Evolutionary conservation across 441 rosid species (phyloP).

Genomic region (Gossypium lobatum): DNA sequence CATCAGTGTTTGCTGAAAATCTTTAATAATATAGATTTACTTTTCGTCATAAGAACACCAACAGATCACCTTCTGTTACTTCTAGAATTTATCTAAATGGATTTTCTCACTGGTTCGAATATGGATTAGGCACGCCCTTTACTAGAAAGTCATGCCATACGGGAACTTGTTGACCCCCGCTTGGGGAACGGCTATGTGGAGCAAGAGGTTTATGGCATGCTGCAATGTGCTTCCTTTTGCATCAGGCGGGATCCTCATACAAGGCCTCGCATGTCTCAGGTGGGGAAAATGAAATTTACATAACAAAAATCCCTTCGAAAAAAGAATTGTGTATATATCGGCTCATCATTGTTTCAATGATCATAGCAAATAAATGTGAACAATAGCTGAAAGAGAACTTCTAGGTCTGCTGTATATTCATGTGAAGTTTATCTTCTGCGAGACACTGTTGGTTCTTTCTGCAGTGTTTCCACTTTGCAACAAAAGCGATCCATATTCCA

Average conservation of each 20-base stretch:
- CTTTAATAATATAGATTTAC: not conserved
- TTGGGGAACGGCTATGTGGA: conserved; percentile 41
- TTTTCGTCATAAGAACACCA: not conserved
- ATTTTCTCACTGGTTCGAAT: not conserved
- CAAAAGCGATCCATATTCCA: too few relatives aligned
- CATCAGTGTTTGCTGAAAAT: not conserved
- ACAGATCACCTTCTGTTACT: not conserved
- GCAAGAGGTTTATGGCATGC: conserved; percentile 46
- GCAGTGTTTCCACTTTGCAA: too few relatives aligned
- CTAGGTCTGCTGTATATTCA: not conserved
- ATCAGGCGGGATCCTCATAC: conserved; percentile 52
- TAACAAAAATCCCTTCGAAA: not conserved
- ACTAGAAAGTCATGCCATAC: conserved; percentile 41
- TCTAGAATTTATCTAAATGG: not conserved
- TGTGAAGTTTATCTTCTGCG: too few relatives aligned
- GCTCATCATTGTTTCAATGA: not conserved
- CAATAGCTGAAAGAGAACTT: not conserved
- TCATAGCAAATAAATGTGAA: not conserved
- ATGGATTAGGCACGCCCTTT: conserved; percentile 58
- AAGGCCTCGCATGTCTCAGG: conserved; percentile 78
- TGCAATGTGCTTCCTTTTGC: conserved; percentile 59
- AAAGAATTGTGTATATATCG: not conserved
- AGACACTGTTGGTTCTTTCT: too few relatives aligned
- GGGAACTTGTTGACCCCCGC: conserved; percentile 55
- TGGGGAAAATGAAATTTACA: conserved; percentile 13